Evolutionary conservation across 1,284 basidiomycete genomes (phyloP), one percentile per base, ranked within the genome.

Genomic region (Meira nashicola): DNA sequence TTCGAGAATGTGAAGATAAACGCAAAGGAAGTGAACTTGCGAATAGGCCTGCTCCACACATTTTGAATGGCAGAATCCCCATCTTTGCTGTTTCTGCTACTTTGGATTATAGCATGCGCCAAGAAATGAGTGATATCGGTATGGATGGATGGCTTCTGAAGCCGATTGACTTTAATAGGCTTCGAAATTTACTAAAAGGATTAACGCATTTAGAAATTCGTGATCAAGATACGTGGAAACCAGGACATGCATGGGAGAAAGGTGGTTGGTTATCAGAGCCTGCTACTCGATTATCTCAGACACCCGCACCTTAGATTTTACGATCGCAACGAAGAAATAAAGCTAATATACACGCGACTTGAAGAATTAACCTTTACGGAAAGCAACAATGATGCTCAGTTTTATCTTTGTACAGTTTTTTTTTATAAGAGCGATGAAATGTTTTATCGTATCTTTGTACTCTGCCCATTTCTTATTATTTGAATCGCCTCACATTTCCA

Each of bases 131-230:
- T 5, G 78, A 82, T 21, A 80, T 83, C 47, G 85, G 89, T 47
- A 85, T 91, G 79, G 89, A 91, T 72, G 89, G 89, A 9, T 91
- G 88, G 89, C 84, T 91, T n/a, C 79, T 90, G 60, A 91, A 91
- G 78, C 90, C 89, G 0, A 87, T 91, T 62, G 85, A 90, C 74
- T 90, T 90, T 79, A 84, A 55, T 2, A 62, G 74, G 28, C 62
- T 76, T 3, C 44, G 65, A 23, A 58, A 60, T 19, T 55, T 76
- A 50, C 61, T 73, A 58, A 65, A 67, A 40, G 71, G 70, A 1
- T 41, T 73, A 21, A 62, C 64, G 8, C 62, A 73, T 52, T 50
- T 63, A 2, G 65, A 66, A 7, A 54, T 66, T 11, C 66, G 74
- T 25, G 44, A 59, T 6, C 49, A 58, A 23, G 65, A 74, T 25